Evolutionary conservation across 1,139 yeast genomes (phyloP).

Genomic region (Kluyveromyces marxianus): DNA sequence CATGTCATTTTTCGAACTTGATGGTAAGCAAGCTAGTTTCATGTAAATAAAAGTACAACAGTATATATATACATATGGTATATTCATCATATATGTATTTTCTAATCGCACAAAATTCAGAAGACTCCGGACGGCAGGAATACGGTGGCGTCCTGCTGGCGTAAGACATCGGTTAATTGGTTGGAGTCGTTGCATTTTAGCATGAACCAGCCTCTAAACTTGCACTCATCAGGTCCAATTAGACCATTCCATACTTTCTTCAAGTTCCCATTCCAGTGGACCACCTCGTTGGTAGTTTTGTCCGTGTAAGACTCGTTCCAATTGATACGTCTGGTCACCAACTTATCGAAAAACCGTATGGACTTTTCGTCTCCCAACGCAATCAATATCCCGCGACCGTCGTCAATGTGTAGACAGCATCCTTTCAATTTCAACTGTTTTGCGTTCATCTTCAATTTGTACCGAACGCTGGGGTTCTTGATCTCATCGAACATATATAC

Average conservation of each 20-base stretch:
- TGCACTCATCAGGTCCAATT: slow-evolving; percentile 32
- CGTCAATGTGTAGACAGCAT: slow-evolving; percentile 37
- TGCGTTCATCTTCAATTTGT: slow-evolving; percentile 73
- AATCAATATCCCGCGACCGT: slow-evolving; percentile 49
- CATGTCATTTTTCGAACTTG: not conserved
- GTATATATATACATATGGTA: not conserved
- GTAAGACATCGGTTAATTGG: slow-evolving; percentile 15
- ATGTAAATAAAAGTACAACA: no score
- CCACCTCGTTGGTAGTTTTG: slow-evolving; percentile 14
- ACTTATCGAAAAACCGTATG: slow-evolving; percentile 52
- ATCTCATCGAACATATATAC: slow-evolving; percentile 53
- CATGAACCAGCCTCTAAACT: slow-evolving; percentile 29
- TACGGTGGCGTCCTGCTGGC: slow-evolving; percentile 14
- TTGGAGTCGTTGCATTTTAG: slow-evolving; percentile 19
- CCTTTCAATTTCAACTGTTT: slow-evolving; percentile 65
- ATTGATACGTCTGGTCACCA: slow-evolving; percentile 54
- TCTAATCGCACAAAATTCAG: slow-evolving; percentile 12
- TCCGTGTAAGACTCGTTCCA: slow-evolving; percentile 52
- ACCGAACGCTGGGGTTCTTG: slow-evolving; percentile 58
- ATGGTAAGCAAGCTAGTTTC: not conserved
- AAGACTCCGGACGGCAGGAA: no score
- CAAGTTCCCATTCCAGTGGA: slow-evolving; percentile 48
- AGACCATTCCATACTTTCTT: slow-evolving; percentile 72
- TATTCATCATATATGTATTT: no score
- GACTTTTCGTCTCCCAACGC: slow-evolving; percentile 67